Evolutionary conservation across 192 early-diverging fungal genomes (phyloP).

Genomic region (Mortierella alpina): DNA sequence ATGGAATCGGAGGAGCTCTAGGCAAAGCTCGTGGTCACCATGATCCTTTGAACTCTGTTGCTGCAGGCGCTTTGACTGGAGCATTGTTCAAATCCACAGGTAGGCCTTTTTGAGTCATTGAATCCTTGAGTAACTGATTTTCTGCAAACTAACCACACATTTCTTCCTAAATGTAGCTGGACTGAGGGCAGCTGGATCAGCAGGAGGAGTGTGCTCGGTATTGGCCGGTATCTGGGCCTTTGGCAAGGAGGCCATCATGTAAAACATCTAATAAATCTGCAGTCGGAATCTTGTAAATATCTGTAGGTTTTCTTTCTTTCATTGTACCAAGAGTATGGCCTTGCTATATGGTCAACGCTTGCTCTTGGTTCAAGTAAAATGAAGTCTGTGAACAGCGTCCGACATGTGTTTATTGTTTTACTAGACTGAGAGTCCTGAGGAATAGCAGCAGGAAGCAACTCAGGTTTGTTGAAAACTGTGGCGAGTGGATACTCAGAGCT

Average conservation of each 20-base stretch:
- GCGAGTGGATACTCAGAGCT: too few species aligned
- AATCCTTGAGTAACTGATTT: background rate
- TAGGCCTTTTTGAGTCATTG: slow-evolving; percentile 13
- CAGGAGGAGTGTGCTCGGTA: slow-evolving; percentile 66
- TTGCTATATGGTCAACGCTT: too few species aligned
- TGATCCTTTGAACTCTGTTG: slow-evolving; percentile 74
- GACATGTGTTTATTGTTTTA: too few species aligned
- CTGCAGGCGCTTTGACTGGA: slow-evolving; percentile 78
- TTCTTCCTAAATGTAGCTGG: slow-evolving; percentile 54
- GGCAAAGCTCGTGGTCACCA: slow-evolving; percentile 67
- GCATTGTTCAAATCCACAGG: slow-evolving; percentile 79
- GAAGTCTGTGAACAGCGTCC: too few species aligned
- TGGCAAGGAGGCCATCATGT: slow-evolving; percentile 47
- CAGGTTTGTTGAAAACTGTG: too few species aligned
- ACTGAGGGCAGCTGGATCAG: slow-evolving; percentile 59
- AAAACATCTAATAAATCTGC: background rate
- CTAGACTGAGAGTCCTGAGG: too few species aligned
- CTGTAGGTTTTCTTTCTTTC: too few species aligned
- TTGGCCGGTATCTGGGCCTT: slow-evolving; percentile 65
- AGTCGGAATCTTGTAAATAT: too few species aligned
- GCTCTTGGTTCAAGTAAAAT: too few species aligned
- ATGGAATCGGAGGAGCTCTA: slow-evolving; percentile 74
- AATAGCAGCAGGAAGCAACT: too few species aligned
- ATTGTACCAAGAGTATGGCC: too few species aligned
- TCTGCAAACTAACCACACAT: background rate